A percentile compares a stretch with the other conserved stretches of the same genome.
Conservation (phyloP, 2,329 filamentous ascomycete genomes). For the Epichloe festucae region DNA sequence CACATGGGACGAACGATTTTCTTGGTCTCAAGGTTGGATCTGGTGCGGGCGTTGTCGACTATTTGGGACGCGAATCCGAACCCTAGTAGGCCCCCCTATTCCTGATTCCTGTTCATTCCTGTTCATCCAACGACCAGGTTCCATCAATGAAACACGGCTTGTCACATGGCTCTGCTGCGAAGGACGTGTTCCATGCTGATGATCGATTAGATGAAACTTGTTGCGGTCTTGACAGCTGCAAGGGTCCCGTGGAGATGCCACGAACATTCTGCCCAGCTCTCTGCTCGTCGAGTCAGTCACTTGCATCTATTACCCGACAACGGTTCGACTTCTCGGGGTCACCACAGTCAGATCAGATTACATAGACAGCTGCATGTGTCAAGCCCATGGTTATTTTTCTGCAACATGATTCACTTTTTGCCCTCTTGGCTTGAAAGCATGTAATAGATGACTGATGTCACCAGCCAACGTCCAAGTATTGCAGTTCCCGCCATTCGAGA, state of each 20-base stretch:
- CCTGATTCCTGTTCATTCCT: background rate
- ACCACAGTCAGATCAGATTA: background rate
- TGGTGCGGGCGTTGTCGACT: background rate
- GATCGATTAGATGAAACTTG: background rate
- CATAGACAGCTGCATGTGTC: background rate
- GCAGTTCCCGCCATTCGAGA: background rate
- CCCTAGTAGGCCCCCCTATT: background rate
- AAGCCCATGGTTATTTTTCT: background rate
- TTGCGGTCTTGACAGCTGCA: background rate
- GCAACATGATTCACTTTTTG: background rate
- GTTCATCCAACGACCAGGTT: background rate
- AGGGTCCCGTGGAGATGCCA: background rate
- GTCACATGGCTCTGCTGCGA: background rate
- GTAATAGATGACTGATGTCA: background rate
- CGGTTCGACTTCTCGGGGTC: background rate
- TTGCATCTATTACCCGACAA: background rate
- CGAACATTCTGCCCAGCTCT: background rate
- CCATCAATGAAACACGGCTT: background rate
- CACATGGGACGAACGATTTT: too few species aligned
- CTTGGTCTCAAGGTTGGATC: too few species aligned
- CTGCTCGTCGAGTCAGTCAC: background rate
- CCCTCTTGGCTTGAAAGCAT: background rate
- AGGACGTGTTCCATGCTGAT: background rate
- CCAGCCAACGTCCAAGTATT: background rate
- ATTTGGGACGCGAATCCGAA: background rate